phyloP scores from a whole-genome alignment of 2,329 filamentous ascomycete species.

The Xylaria sp. region DNA sequence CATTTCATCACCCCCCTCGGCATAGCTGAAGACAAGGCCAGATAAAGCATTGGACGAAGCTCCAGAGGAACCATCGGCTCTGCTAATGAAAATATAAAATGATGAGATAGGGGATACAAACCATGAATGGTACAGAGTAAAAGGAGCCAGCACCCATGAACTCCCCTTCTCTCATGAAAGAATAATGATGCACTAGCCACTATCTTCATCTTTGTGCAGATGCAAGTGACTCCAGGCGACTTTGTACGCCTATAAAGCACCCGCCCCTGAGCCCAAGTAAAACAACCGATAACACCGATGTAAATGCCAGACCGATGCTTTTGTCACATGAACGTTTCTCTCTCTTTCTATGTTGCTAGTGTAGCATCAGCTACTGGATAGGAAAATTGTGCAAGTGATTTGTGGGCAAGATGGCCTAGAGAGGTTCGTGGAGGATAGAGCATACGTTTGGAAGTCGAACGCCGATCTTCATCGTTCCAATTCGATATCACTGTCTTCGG shows the following conservation, averaged over 20 bases:
- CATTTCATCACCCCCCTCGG: background rate
- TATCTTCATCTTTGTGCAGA: slow-evolving; percentile 12
- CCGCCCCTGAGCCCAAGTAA: slow-evolving; percentile 3
- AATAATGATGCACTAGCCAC: slow-evolving; percentile 1
- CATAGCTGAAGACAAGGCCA: background rate
- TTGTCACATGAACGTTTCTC: background rate
- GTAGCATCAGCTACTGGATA: slow-evolving; percentile 2
- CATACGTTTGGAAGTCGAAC: background rate
- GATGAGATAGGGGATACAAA: slow-evolving; percentile 8
- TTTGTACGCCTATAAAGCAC: slow-evolving; percentile 21
- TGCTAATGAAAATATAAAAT: background rate
- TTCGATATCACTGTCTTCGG: slow-evolving; percentile 51
- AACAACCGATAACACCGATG: slow-evolving; percentile 25
- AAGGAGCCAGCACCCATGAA: slow-evolving; percentile 5
- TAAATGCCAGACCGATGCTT: slow-evolving; percentile 15
- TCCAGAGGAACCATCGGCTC: background rate
- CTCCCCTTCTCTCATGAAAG: slow-evolving; percentile 9
- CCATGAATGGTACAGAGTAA: slow-evolving; percentile 13
- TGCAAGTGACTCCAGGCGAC: slow-evolving; percentile 20
- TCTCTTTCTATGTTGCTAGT: background rate
- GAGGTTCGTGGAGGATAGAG: background rate
- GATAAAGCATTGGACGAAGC: background rate
- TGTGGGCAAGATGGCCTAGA: background rate
- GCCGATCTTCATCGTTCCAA: slow-evolving; percentile 39
- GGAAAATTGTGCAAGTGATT: background rate